These are phyloP conservation scores for Phytomonas sp. DNA, from an alignment of 208 protist genomes.

Conservation along the genomic window DNA sequence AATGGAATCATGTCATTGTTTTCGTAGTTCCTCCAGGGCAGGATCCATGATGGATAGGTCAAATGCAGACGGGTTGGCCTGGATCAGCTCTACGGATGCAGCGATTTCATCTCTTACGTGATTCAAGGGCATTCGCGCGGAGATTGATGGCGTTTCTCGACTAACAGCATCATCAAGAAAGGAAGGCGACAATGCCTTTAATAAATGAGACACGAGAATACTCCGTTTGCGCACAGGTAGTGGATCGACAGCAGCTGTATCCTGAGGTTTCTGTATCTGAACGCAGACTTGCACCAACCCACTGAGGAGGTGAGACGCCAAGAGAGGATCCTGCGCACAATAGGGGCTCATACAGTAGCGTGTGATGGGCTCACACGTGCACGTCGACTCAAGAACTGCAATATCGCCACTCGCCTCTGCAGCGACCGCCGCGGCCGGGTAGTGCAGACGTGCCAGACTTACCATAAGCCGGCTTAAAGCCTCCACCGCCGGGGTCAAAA, in stretches of 20 bases:
- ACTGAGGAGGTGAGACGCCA: not conserved
- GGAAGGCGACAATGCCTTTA: not conserved
- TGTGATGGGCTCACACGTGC: conserved; percentile 4
- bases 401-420: not conserved
- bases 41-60: not conserved
- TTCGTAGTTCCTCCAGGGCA: not conserved
- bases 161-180: not conserved
- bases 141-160: not conserved
- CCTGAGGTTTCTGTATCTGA: not conserved
- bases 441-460: conserved; percentile 11
- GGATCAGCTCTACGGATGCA: not conserved
- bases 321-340: not conserved
- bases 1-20: not conserved
- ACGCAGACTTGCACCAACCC: not conserved
- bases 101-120: not conserved
- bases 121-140: not conserved
- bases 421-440: conserved; percentile 3
- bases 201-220: not conserved
- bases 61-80: not conserved
- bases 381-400: not conserved
- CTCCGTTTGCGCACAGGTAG: not conserved
- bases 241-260: not conserved
- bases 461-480: conserved; percentile 5
- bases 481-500: not conserved
- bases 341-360: conserved; percentile 5